Base-by-base conservation (phyloP, 2,329 filamentous ascomycete genomes). In the Septoria linicola region DNA sequence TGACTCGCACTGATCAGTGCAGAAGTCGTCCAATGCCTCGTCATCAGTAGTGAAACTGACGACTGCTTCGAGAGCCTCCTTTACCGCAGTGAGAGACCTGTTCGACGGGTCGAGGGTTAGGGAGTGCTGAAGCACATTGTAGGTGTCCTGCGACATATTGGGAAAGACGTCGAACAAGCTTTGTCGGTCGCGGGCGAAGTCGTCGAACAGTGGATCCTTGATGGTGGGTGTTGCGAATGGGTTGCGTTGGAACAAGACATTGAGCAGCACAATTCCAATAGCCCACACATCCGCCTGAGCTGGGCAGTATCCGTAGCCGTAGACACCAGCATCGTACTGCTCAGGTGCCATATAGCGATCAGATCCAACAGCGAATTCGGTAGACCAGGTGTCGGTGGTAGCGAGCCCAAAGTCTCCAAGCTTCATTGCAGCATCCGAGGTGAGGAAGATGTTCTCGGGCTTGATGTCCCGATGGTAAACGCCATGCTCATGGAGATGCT, bases 261-360 rank as follows among this genome's bases (percentile, higher is more conserved):
- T 99, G 66, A 99, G 80, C 59, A 99, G 77, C 71, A 93, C 96
- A 72, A 99, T 92, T 58, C 93, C 93, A 67, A 99, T 88, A 51
- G 93, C 90, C 93, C 93, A 99, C 63, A 96, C 84, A 70, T 99
- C 93, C 44, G 93, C 93, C 73, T 93, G 84, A 39, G 89, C 88
- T 40, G 93, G 91, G 49, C 89, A 92, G 74, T 99, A 99, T 53
- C 93, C 93, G 49, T 65, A 66, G 41, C 66, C 66, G 57, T 81
- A 83, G 57, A 85, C 85, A 61, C 85, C 83, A 46, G 91, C 90
- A 69, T 97, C 92, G 65, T 93, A 97, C 72, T 99, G 93, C 73
- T 99, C 93, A 4, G 93, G 93, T 49, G 93, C 91, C 93, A 99
- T 99, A 76, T 99, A 99, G 49, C 93, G 89, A 69, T 99, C 93